A percentile compares a stretch with the other conserved stretches of the same genome.
These are phyloP conservation scores for Plasmodium yoelii DNA, from an alignment of 169 alveolate genomes.

Conservation along the genomic window DNA sequence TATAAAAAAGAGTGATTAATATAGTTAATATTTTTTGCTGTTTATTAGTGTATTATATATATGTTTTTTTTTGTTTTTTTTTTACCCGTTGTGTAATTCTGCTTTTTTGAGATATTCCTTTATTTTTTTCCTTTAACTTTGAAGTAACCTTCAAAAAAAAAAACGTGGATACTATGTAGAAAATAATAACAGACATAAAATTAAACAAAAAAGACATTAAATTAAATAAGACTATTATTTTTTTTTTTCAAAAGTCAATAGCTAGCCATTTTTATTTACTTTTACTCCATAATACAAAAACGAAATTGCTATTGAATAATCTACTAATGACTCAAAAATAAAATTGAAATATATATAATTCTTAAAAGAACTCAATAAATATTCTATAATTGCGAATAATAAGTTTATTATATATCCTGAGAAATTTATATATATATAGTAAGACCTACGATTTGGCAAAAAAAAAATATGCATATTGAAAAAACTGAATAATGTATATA, in stretches of 20 bases:
- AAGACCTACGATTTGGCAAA: constrained; percentile 14
- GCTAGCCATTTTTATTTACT: constrained; percentile 9
- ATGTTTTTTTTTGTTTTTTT: background rate
- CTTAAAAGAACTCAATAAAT: constrained; percentile 22
- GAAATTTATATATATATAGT: constrained; percentile 34
- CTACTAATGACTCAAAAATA: constrained; percentile 49
- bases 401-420: constrained; percentile 28
- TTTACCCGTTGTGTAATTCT: constrained; percentile 50
- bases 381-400: constrained; percentile 28
- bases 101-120: constrained; percentile 39
- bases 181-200: background rate
- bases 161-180: background rate
- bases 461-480: background rate
- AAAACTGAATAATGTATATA: background rate
- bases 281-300: constrained; percentile 62
- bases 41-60: background rate
- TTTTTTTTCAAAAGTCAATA: too few relatives aligned
- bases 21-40: too few relatives aligned
- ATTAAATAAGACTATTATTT: too few relatives aligned
- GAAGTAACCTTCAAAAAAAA: constrained; percentile 53
- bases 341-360: constrained; percentile 45
- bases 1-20: constrained; percentile 1
- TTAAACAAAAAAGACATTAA: background rate
- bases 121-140: constrained; percentile 51
- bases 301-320: constrained; percentile 45